A percentile compares a stretch with the other conserved stretches of the same genome.
Conservation (phyloP, 2,329 filamentous ascomycete species). For the Talaromyces atroroseus region DNA sequence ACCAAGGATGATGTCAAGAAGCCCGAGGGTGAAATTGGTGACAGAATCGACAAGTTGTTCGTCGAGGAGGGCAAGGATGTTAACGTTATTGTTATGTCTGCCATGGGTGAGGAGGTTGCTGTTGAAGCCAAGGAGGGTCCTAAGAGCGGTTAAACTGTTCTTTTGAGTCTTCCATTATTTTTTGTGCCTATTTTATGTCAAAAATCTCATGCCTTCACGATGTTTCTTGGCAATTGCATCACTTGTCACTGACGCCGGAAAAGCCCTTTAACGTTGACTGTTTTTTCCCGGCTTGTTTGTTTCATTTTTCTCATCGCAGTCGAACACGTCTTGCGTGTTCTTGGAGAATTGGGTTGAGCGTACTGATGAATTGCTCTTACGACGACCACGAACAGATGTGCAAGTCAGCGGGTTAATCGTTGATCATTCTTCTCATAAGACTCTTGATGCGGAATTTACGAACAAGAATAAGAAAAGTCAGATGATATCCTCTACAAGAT, state of each 20-base stretch:
- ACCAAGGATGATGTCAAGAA: slow-evolving; percentile 94
- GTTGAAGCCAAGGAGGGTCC: slow-evolving; percentile 94
- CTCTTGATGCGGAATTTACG: slow-evolving; percentile 10
- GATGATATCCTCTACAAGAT: background rate
- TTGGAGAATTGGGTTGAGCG: slow-evolving; percentile 31
- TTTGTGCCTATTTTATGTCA: slow-evolving; percentile 10
- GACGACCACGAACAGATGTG: slow-evolving; percentile 26
- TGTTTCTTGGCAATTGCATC: slow-evolving; percentile 10
- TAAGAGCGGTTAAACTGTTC: slow-evolving; percentile 17
- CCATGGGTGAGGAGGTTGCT: slow-evolving; percentile 92
- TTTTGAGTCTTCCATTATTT: background rate
- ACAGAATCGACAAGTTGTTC: slow-evolving; percentile 80
- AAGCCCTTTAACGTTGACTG: slow-evolving; percentile 5
- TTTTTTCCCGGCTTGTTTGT: slow-evolving; percentile 13
- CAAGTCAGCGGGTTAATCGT: slow-evolving; percentile 26
- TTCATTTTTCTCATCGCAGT: slow-evolving; percentile 5
- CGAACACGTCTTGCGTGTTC: slow-evolving; percentile 11
- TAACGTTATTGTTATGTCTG: slow-evolving; percentile 85
- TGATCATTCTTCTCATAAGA: slow-evolving; percentile 6
- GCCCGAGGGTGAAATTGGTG: slow-evolving; percentile 81
- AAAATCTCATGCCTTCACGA: slow-evolving; percentile 15
- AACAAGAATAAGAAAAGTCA: slow-evolving; percentile 13
- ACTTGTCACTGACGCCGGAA: slow-evolving; percentile 4
- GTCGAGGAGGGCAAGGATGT: slow-evolving; percentile 80
- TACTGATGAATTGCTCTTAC: slow-evolving; percentile 30